Evolutionary conservation across 768 basidiomycete genomes (phyloP), one percentile per base, ranked within the genome.

Genomic region (Termitomyces heimii): DNA sequence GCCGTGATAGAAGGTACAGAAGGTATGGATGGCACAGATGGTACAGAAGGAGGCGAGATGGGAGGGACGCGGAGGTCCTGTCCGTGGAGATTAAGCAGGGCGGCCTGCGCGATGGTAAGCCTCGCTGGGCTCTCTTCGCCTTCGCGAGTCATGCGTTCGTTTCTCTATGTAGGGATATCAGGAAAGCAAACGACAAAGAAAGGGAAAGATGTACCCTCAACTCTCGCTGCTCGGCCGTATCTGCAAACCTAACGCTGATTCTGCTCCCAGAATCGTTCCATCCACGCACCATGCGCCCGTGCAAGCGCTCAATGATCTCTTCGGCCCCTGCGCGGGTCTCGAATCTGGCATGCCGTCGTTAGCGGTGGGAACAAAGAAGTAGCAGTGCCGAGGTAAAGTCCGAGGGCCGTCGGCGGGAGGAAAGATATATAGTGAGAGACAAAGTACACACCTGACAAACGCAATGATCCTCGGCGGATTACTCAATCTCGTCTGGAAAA

Each of bases 191-290:
- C n/a, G 42, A 58, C 29, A 47, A 24, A 32, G 28, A 49, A 12
- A 9, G 26, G 7, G 13, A 20, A 22, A 26, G 1, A 78, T 85
- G 35, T 56, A 89, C 89, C 65, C 89, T 75, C 44, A 92, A 71
- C 63, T 92, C 89, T 54, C 89, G 72, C 67, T 92, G 89, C 65
- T 91, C 89, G 12, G 78, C 74, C 9, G 85, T 89, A 66, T 92
- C 89, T 14, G 89, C 89, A 64, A 91, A 91, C 37, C 89, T 76
- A 18, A 91, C 89, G 5, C 86, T 88, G 55, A 92, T 89, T 50
- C 89, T 72, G 65, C 87, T 85, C 16, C 89, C 89, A 12, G 81
- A 68, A 59, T 92, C 89, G 59, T 88, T 81, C 84, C 83, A 87
- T 12, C 90, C 90, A 42, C 88, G 77, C 8, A 92, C 86, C 81